These are phyloP conservation scores for Venturia effusa DNA, from an alignment of 2,329 filamentous ascomycete genomes.

Conservation along the genomic window DNA sequence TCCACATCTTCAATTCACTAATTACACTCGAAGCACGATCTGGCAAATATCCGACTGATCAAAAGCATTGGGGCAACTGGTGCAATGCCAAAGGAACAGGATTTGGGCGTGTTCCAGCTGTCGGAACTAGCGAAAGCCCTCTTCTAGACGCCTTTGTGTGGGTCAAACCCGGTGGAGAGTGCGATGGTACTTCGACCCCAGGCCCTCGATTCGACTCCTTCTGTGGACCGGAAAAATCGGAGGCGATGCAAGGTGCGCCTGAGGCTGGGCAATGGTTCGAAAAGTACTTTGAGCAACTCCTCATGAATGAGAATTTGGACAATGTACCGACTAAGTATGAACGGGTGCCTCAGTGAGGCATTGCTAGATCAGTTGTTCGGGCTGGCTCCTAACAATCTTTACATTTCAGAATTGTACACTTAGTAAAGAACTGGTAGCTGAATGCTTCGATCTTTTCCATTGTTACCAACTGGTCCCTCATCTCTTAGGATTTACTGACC, in stretches of 20 bases:
- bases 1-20: background rate
- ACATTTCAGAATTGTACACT: too few species aligned
- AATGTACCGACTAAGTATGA: background rate
- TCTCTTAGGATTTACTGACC: background rate
- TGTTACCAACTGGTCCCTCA: background rate
- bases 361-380: background rate
- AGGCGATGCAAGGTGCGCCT: conserved; percentile 52
- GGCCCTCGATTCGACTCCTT: conserved; percentile 43
- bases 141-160: conserved; percentile 58
- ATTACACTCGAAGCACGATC: conserved; percentile 29
- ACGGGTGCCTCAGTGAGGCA: background rate
- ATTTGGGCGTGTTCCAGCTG: conserved; percentile 52
- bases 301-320: conserved; percentile 24
- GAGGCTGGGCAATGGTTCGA: conserved; percentile 61
- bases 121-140: conserved; percentile 48
- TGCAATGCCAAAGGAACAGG: conserved; percentile 55
- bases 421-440: background rate
- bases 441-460: background rate
- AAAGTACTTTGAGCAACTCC: conserved; percentile 28
- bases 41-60: conserved; percentile 48
- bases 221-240: conserved; percentile 36
- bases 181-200: conserved; percentile 34
- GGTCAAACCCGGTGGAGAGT: conserved; percentile 55
- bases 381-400: background rate
- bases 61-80: conserved; percentile 53